These are phyloP conservation scores for Trypanosoma boissoni DNA, from an alignment of 208 protist species.

Conservation along the genomic window DNA sequence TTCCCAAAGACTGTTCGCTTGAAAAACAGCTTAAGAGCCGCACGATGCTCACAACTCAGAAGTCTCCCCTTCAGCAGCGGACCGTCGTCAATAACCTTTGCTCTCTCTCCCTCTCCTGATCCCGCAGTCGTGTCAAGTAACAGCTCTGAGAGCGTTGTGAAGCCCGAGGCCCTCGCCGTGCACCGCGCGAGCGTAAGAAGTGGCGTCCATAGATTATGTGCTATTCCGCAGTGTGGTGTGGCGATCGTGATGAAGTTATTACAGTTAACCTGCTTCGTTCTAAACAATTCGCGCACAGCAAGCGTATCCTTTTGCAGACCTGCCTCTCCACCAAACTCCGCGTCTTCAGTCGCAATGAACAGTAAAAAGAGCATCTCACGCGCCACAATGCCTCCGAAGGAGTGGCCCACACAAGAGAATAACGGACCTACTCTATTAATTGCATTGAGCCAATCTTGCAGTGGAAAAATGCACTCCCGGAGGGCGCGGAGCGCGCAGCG, in stretches of 20 bases:
- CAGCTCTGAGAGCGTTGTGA: too few species aligned
- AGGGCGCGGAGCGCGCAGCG: conserved; percentile 38
- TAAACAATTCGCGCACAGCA: conserved; percentile 29
- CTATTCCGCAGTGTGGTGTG: conserved; percentile 62
- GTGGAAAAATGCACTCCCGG: conserved; percentile 44
- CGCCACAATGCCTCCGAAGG: conserved; percentile 64
- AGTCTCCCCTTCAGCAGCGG: conserved; percentile 37
- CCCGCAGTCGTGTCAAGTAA: too few species aligned
- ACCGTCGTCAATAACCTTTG: conserved; percentile 34
- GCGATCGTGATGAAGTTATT: conserved; percentile 67
- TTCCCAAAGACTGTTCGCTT: conserved; percentile 68
- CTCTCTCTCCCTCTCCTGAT: too few species aligned
- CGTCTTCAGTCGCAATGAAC: conserved; percentile 24
- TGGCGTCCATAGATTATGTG: conserved; percentile 45
- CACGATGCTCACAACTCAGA: conserved; percentile 42
- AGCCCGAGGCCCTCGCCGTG: too few species aligned
- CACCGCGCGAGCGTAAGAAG: conserved; percentile 47
- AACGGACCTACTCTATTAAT: conserved; percentile 21
- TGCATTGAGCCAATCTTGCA: conserved; percentile 36
- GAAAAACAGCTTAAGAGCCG: conserved; percentile 44
- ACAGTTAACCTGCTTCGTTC: conserved; percentile 29
- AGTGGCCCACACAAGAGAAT: conserved; percentile 67
- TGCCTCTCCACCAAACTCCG: conserved; percentile 8
- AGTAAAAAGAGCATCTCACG: conserved; percentile 65
- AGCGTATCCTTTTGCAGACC: conserved; percentile 23